Conservation (phyloP, 1,284 basidiomycete species). For the Phylloporus gajari region DNA sequence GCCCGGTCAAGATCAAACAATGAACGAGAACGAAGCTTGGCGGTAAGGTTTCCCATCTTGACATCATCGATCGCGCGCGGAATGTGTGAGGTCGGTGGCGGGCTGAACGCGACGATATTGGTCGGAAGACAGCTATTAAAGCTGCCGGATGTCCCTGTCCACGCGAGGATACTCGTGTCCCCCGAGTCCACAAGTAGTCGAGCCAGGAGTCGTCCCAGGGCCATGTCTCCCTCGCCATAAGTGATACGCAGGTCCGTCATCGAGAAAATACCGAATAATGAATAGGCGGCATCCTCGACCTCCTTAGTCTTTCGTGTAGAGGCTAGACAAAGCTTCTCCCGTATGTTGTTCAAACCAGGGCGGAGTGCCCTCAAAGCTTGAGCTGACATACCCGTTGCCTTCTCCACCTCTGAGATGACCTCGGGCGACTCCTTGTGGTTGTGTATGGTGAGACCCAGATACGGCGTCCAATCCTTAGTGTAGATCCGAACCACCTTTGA, state of each 20-base stretch:
- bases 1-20: background rate
- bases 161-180: background rate
- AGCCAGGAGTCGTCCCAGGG: background rate
- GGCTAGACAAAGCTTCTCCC: background rate
- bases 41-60: background rate
- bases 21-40: background rate
- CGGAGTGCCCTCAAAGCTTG: background rate
- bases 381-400: background rate
- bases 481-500: background rate
- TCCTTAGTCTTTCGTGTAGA: background rate
- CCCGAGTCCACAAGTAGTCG: background rate
- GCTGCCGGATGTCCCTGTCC: background rate
- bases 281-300: background rate
- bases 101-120: background rate
- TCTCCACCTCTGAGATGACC: background rate
- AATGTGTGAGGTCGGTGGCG: background rate
- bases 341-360: background rate
- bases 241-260: background rate
- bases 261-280: no score
- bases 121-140: conserved; percentile 7
- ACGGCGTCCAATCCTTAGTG: background rate
- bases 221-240: background rate
- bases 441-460: background rate
- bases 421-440: background rate
- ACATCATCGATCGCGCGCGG: background rate